Conservation (phyloP, 768 basidiomycete species). For the Podaxis sp. region DNA sequence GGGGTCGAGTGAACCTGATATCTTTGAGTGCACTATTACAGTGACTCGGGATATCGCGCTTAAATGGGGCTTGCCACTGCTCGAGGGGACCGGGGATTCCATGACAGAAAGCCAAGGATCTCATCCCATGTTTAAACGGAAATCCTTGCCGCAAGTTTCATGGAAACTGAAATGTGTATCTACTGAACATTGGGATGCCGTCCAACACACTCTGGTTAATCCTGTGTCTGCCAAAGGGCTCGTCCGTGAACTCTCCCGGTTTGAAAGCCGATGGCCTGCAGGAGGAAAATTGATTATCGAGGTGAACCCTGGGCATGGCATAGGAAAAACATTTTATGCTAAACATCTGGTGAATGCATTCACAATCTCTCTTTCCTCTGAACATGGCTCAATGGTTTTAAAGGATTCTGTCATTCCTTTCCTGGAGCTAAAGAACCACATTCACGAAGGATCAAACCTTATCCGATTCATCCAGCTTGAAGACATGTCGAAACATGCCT, state of each 20-base stretch:
- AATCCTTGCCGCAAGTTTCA: conserved; percentile 22
- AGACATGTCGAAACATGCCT: conserved; percentile 37
- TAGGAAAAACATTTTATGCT: conserved; percentile 42
- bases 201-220: conserved; percentile 17
- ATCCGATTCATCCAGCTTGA: conserved; percentile 51
- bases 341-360: conserved; percentile 35
- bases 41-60: conserved; percentile 33
- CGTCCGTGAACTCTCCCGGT: conserved; percentile 21
- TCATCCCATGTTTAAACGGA: not conserved
- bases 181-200: conserved; percentile 20
- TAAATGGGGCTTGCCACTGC: conserved; percentile 28
- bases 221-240: conserved; percentile 22
- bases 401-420: conserved; percentile 8
- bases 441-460: conserved; percentile 44
- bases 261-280: conserved; percentile 41
- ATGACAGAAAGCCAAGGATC: not conserved
- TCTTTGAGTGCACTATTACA: conserved; percentile 34
- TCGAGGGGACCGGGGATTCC: not conserved
- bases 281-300: conserved; percentile 43
- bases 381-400: not conserved
- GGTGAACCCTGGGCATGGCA: conserved; percentile 36
- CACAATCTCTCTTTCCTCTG: not conserved
- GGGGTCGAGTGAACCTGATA: conserved; percentile 29
- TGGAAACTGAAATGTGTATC: conserved; percentile 35
- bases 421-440: conserved; percentile 31